Base-by-base conservation (phyloP, 2,329 filamentous ascomycete genomes). In the Sporothrix humicola region DNA sequence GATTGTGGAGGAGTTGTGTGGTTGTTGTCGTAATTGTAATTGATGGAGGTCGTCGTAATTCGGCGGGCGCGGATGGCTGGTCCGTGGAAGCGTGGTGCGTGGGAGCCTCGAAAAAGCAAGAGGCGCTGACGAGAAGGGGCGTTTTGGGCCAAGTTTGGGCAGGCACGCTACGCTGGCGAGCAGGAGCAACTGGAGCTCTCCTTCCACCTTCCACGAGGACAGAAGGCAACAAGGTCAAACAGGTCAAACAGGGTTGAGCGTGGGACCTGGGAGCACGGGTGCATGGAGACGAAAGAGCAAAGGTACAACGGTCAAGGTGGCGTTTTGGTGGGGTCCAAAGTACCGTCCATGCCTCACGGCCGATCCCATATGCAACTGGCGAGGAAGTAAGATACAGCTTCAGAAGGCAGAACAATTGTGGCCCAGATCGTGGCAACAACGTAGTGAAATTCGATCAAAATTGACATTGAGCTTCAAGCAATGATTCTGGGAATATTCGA, bases 91-190 rank as follows among this genome's bases (percentile, higher is more conserved):
- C 31, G 31, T 37, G 31, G 31, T 37, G 31, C 31, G 42, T 44
- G 46, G 42, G 63, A n/a, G 48, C 61, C 61, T 65, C 61, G 61
- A 54, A 69, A 69, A 69, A n/a, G 48, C 23, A 69, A 54, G 65
- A 52, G 65, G 65, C 65, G 48, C 48, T 42, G 66, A 20, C 15
- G 46, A 54, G 66, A 52, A 63, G 8, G 46, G 48, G 63, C 46
- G 63, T 9, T 50, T 50, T 68, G 44, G 61, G 63, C 42, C 63
- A 50, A 42, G 44, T 68, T 50, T 17, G 20, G 63, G 61, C 46
- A 48, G 46, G 61, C 61, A 46, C 42, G 59, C 52, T 68, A 37
- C 31, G 31, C 31, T 52, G 63, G 63, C 23, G 23, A 46, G 65
- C 65, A 37, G n/a, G 13, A 66, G 23, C 61, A 48, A 48, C 65